Percentiles rank a stretch among this genome's conserved stretches.
Evolutionary conservation across 2,329 filamentous ascomycete genomes (phyloP).

Genomic region (Venturia asperata): DNA sequence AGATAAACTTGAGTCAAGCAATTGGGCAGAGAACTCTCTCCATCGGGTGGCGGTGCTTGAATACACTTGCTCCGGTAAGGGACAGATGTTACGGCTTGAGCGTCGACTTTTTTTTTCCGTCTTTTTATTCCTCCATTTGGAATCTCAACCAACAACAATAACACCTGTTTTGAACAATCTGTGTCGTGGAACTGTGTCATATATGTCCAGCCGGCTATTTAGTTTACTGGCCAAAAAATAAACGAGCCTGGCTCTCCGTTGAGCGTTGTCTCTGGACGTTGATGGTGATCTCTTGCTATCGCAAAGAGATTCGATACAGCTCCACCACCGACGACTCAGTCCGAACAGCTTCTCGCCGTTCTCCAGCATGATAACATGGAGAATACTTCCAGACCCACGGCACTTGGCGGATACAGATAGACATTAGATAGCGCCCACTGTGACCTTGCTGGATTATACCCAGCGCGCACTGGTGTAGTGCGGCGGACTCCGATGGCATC

Average conservation of each 20-base stretch:
- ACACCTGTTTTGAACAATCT: no score
- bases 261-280: no score
- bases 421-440: background rate
- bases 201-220: background rate
- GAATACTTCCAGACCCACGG: background rate
- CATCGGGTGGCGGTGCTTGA: slow-evolving; percentile 20
- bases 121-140: background rate
- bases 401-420: background rate
- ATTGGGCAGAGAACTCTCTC: slow-evolving; percentile 20
- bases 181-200: background rate
- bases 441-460: background rate
- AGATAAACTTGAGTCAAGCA: slow-evolving; percentile 21
- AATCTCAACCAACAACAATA: no score
- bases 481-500: slow-evolving; percentile 8
- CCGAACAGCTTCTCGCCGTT: background rate
- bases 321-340: background rate
- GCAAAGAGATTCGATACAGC: background rate
- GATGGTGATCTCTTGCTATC: background rate
- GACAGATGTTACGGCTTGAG: slow-evolving; percentile 1
- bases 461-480: background rate
- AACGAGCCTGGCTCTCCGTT: no score
- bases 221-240: background rate
- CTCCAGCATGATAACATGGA: background rate
- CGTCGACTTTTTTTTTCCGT: slow-evolving; percentile 15
- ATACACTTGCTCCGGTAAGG: slow-evolving; percentile 16